Evolutionary conservation across 352 stramenopile species (phyloP), one percentile per base, ranked within the genome.

Genomic region (Globisporangium mamillatum): DNA sequence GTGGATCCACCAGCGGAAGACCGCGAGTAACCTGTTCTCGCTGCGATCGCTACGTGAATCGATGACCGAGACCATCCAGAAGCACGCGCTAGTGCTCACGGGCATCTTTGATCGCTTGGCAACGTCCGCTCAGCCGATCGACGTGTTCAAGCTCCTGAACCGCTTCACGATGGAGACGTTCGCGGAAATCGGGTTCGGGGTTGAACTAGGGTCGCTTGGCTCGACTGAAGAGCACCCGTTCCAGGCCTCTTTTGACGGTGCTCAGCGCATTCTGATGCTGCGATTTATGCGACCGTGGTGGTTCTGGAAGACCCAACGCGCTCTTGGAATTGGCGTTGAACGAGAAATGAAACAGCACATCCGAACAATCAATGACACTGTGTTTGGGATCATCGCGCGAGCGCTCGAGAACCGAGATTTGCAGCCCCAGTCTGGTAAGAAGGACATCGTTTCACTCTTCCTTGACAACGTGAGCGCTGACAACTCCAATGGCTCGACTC

Each of bases 391-490:
- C 44, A 79, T 87, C 32, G 63, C 56, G 9, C 38, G 72, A 2
- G 76, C 72, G 1, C 58, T 86, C 32, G 16, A 60, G 50, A 61
- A 72, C 4, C 60, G 65, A 7, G 22, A 59, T 34, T 38, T 14
- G 14, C 38, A 44, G 12, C 9, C 36, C 36, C 36, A 18, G 8
- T n/a, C 12, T 3, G 14, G 38, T 12, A 70, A 75, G 53, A 69
- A 50, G 36, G 58, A 81, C 65, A 63, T 90, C 25, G 76, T 86
- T 2, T 84, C 76, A 29, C 69, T 88, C 16, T 86, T 88, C 56
- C 56, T 90, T 22, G 71, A 79, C 27, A 73, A 68, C 34, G 60
- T 84, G 38, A 48, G 38, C 25, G 74, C 77, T 25, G 57, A 55
- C 7, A 48, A 2, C 10, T 8, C 8, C 9, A 38, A 20, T 3